Evolutionary conservation across 805 yeast genomes (phyloP), one percentile per base, ranked within the genome.

Genomic region (Sporopachydermia lactativora): DNA sequence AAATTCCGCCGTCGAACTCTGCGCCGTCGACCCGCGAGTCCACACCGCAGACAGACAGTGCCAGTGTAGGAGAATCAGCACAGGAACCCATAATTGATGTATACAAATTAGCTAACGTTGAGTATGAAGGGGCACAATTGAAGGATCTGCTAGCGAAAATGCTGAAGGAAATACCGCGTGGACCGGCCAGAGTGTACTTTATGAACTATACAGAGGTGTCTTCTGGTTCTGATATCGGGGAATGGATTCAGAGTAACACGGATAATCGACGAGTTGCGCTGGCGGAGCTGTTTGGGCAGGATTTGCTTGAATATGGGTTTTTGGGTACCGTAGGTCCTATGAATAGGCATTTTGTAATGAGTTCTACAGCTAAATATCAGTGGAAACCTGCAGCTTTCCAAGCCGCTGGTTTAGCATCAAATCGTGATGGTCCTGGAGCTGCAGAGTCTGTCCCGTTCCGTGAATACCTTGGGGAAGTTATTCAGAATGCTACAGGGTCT

Each of bases 271-370:
- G 70, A 45, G 56, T 75, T 19, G 78, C 70, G 15, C 66, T 65
- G 45, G 81, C 83, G 5, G 95, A 84, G 58, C 50, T 49, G 8
- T 72, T 80, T 53, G 95, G 95, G 15, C 92, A 81, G 53, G 81
- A 73, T 52, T 63, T 83, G 43, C 58, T 82, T 17, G 59, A 67
- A 36, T 55, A 66, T 39, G 88, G 84, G 0, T 78, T 70, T 46
- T 54, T 83, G 28, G 62, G 71, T 18, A 65, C 76, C 19, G 75
- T 81, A 37, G 89, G 89, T 4, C 68, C 75, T 39, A 73, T 76
- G 51, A 68, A 71, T 38, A 53, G 52, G 41, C 64, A 58, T 40
- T 84, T 84, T 57, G 84, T 79, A 41, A 83, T 81, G 55, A 75
- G 85, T 15, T 73, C 85, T 2, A 78, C 75, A 42, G 74, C 78